Percentiles rank a stretch among this genome's conserved stretches.
These are phyloP conservation scores for Carallia brachiata DNA, from an alignment of 345 rosid species.

Conservation along the genomic window DNA sequence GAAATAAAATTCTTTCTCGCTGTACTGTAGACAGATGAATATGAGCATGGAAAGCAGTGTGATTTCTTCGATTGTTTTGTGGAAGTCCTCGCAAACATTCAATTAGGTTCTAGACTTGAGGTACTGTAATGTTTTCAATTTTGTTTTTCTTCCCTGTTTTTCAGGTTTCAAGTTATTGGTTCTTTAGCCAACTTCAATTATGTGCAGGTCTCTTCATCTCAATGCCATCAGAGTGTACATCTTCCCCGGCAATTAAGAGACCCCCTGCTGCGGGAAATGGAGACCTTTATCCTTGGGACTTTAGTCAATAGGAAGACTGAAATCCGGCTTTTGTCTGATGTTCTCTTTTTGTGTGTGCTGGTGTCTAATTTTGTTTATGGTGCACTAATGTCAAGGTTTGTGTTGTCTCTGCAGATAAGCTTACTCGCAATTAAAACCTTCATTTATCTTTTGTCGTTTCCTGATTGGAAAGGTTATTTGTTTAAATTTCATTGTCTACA, in stretches of 20 bases:
- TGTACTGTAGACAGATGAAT: constrained; percentile 45
- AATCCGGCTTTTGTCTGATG: constrained; percentile 54
- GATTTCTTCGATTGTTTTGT: constrained; percentile 71
- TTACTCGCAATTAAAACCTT: not conserved
- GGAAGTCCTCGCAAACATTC: constrained; percentile 66
- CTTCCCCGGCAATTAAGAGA: constrained; percentile 77
- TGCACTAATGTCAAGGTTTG: constrained; percentile 59
- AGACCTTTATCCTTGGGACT: constrained; percentile 48
- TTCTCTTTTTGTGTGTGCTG: constrained; percentile 61
- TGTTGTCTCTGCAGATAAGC: constrained; percentile 12
- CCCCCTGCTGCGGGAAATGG: constrained; percentile 71
- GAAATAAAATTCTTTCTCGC: constrained; percentile 20
- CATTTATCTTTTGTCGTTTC: not conserved
- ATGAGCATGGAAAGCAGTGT: constrained; percentile 38
- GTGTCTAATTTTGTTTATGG: constrained; percentile 67
- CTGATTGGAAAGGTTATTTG: not conserved
- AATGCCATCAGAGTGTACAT: constrained; percentile 40
- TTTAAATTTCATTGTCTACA: not conserved
- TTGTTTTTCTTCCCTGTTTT: constrained; percentile 7
- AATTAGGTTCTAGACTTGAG: constrained; percentile 38
- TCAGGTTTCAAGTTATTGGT: not conserved
- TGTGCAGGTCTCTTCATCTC: constrained; percentile 45
- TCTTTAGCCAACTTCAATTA: not conserved
- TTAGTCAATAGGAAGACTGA: constrained; percentile 40
- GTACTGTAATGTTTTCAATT: constrained; percentile 26